Base-by-base conservation (phyloP, 768 basidiomycete species). In the Calocera cornea region DNA sequence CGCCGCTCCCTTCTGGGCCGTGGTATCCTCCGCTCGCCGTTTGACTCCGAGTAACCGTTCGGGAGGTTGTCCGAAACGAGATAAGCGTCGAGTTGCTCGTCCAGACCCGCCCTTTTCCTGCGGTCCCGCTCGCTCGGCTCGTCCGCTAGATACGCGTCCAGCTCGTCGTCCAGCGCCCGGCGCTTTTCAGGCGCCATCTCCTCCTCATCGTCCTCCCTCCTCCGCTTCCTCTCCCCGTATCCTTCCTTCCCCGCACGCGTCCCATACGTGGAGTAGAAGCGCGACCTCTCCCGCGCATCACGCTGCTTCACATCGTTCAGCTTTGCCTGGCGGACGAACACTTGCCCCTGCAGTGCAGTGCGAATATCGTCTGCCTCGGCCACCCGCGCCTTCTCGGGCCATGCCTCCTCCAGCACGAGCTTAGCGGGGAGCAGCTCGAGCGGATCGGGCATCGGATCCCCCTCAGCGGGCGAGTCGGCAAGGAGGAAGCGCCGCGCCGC, bases 221-320 rank as follows among this genome's bases (percentile, higher is more conserved):
- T 67, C 24, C 66, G 24, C 34, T 54, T 70, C 69, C 27, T 66
- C 74, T 38, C 73, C 72, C 34, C 73, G 65, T 80, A 80, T 5
- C 76, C 71, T 67, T 86, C 84, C 73, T 86, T 90, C 67, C 89
- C 89, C 1, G 87, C 86, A 34, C 74, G 73, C 66, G 72, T 72
- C 19, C 90, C 91, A 68, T 92, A 87, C 72, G 84, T 87, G 75
- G 76, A 85, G 76, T 93, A 93, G 71, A 92, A 93, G 71, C 87
- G 78, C 73, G 90, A 92, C 69, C 87, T 82, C 67, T 78, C 79
- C 74, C 82, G 84, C 2, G 91, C 88, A 1, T 88, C 89, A 64
- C 81, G 83, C 78, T 88, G 84, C 80, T 93, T 93, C 50, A 90
- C 82, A 71, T 93, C 91, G 33, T 84, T 83, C 31, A 71, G 73